Evolutionary conservation across 345 rosid species (phyloP).

Genomic region (Acer saccharum): DNA sequence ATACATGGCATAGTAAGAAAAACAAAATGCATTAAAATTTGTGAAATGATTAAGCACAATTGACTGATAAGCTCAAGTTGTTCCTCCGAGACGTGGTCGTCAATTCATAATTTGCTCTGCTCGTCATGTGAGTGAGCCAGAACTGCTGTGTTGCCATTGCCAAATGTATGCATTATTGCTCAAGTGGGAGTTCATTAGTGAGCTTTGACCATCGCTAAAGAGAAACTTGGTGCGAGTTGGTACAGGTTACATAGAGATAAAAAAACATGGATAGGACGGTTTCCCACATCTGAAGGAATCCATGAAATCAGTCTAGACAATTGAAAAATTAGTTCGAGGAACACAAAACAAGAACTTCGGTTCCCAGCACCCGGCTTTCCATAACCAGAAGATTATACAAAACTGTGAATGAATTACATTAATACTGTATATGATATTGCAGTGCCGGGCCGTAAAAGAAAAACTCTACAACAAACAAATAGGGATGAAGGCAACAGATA

Average conservation of each 20-base stretch:
- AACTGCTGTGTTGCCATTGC: too few species aligned
- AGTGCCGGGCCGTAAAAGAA: background rate
- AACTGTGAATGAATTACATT: slow-evolving; percentile 12
- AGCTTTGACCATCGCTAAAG: too few species aligned
- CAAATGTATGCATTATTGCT: too few species aligned
- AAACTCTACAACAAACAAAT: slow-evolving; percentile 13
- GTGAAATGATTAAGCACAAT: background rate
- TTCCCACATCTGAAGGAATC: too few species aligned
- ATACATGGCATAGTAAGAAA: background rate
- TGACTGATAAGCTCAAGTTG: background rate
- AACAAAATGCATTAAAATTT: background rate
- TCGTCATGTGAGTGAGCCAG: too few species aligned
- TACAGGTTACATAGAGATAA: too few species aligned
- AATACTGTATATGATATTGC: background rate
- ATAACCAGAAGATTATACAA: slow-evolving; percentile 5
- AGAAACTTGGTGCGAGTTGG: too few species aligned
- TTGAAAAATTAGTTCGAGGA: background rate
- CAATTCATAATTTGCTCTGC: background rate
- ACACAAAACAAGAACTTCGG: background rate
- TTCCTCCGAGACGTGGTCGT: background rate
- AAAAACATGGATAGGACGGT: too few species aligned
- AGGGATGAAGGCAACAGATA: background rate
- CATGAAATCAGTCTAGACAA: background rate
- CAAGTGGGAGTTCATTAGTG: too few species aligned
- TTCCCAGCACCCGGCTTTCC: background rate